Conservation (phyloP, 768 basidiomycete genomes). For the Termitomyces heimii region DNA sequence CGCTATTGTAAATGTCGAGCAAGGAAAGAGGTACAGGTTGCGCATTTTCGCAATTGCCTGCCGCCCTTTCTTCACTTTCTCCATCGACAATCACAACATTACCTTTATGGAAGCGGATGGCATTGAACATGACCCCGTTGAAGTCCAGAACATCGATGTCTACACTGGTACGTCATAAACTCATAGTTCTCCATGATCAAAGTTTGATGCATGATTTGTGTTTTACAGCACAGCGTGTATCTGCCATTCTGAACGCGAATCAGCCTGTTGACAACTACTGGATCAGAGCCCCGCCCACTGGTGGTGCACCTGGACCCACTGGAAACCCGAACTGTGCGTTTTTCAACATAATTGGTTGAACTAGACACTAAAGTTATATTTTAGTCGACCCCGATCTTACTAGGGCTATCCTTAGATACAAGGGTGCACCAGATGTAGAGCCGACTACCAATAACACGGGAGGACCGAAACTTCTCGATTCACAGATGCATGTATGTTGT, state of each 20-base stretch:
- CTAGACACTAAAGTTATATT: background rate
- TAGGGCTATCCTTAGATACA: conserved; percentile 27
- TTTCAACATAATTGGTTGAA: background rate
- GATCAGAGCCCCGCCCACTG: conserved; percentile 25
- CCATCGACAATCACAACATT: conserved; percentile 28
- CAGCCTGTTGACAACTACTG: conserved; percentile 41
- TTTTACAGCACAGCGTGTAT: conserved; percentile 27
- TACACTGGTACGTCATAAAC: conserved; percentile 26
- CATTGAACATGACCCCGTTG: conserved; percentile 29
- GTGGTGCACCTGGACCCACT: conserved; percentile 11
- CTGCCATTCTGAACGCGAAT: conserved; percentile 32
- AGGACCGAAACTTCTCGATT: conserved; percentile 14
- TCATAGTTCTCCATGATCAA: background rate
- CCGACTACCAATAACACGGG: conserved; percentile 17
- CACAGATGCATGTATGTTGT: conserved; percentile 19
- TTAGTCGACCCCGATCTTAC: conserved; percentile 19
- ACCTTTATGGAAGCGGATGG: conserved; percentile 36
- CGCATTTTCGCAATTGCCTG: conserved; percentile 45
- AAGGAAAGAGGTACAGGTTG: conserved; percentile 42
- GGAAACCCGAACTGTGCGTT: conserved; percentile 18
- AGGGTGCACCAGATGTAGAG: conserved; percentile 20
- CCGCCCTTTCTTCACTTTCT: conserved; percentile 33
- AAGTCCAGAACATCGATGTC: conserved; percentile 36
- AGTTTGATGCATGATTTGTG: background rate
- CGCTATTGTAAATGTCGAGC: conserved; percentile 35